Percentiles rank a stretch among this genome's conserved stretches.
Conservation (phyloP, 2,329 filamentous ascomycete genomes). For the Reticulascus tulasneorum region DNA sequence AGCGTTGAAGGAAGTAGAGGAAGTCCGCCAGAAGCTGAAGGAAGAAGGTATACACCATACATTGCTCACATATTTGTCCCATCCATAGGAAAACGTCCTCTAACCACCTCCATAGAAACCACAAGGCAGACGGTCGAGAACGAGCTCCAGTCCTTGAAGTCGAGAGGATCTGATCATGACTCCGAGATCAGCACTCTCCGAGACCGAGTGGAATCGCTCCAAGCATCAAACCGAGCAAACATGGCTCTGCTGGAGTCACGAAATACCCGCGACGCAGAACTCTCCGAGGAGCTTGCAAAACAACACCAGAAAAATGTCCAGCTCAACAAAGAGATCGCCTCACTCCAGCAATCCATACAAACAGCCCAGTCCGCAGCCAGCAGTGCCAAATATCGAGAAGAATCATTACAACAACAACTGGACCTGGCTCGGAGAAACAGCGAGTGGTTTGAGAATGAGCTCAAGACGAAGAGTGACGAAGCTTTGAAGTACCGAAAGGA, state of each 20-base stretch:
- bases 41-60: slow-evolving; percentile 62
- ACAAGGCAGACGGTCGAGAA: slow-evolving; percentile 71
- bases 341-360: slow-evolving; percentile 80
- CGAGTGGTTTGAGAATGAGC: slow-evolving; percentile 88
- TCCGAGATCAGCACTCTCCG: slow-evolving; percentile 73
- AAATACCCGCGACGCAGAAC: slow-evolving; percentile 76
- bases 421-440: slow-evolving; percentile 84
- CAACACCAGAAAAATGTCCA: slow-evolving; percentile 87
- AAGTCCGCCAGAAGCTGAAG: slow-evolving; percentile 74
- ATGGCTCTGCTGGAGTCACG: slow-evolving; percentile 87
- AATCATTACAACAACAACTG: slow-evolving; percentile 84
- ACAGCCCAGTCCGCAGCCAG: slow-evolving; percentile 74
- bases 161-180: slow-evolving; percentile 68
- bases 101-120: slow-evolving; percentile 55
- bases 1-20: slow-evolving; percentile 76
- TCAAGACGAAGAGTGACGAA: slow-evolving; percentile 86
- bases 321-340: slow-evolving; percentile 75
- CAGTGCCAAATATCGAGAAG: slow-evolving; percentile 84
- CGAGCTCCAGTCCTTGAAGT: slow-evolving; percentile 74
- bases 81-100: background rate
- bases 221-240: slow-evolving; percentile 89
- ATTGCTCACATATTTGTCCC: background rate
- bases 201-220: slow-evolving; percentile 78
- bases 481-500: slow-evolving; percentile 90
- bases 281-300: slow-evolving; percentile 80